Percentiles rank a stretch among this genome's conserved stretches.
phyloP scores from a whole-genome alignment of 164 flowering plant genomes.

The Macadamia integrifolia region DNA sequence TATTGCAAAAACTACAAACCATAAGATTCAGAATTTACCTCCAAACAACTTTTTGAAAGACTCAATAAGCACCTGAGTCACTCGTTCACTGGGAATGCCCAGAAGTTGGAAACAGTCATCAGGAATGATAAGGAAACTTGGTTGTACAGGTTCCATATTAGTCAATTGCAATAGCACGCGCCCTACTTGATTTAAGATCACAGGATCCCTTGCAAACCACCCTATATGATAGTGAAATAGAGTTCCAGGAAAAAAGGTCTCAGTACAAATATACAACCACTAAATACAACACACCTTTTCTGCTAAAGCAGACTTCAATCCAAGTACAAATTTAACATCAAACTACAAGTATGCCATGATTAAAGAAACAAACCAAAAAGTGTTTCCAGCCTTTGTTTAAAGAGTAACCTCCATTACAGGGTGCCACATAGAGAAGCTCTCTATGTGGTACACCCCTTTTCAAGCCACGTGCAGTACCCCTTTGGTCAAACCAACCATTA shows the following conservation, averaged over 20 bases:
- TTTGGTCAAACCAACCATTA: too few species aligned
- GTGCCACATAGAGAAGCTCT: too few species aligned
- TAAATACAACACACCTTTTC: not conserved
- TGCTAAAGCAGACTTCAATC: too few species aligned
- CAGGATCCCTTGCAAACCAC: constrained; percentile 39
- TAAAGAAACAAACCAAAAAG: too few species aligned
- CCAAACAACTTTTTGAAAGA: constrained; percentile 70
- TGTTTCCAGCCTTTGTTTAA: too few species aligned
- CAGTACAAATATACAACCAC: not conserved
- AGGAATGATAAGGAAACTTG: constrained; percentile 52
- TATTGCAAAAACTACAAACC: not conserved
- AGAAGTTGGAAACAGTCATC: constrained; percentile 81
- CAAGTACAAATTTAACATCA: too few species aligned
- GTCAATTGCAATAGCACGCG: constrained; percentile 46
- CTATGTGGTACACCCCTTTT: too few species aligned
- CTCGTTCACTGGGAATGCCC: constrained; percentile 43
- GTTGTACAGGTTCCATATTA: constrained; percentile 20
- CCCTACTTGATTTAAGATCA: constrained; percentile 61
- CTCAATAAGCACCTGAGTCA: constrained; percentile 34
- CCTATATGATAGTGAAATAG: too few species aligned
- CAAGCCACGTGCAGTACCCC: too few species aligned
- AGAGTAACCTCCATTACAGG: too few species aligned
- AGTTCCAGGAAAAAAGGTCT: not conserved
- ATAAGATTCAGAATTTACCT: constrained; percentile 34
- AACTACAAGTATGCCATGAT: too few species aligned